phyloP scores from a whole-genome alignment of 1,139 yeast genomes.

The Blastobotrys buckinghamii region DNA sequence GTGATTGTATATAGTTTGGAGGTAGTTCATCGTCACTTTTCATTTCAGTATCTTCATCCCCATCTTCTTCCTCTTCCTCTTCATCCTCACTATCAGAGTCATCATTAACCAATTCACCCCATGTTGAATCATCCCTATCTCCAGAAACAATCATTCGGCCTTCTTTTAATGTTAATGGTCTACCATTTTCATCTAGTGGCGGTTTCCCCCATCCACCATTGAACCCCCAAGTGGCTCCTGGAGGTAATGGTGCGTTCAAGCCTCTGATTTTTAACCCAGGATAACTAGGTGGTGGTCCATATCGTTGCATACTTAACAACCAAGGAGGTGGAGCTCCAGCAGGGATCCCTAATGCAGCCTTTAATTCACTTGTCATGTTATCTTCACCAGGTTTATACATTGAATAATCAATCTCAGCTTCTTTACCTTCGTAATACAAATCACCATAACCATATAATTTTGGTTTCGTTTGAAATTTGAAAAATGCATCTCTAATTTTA shows the following conservation, averaged over 20 bases:
- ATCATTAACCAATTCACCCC: slow-evolving; percentile 31
- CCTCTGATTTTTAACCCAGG: slow-evolving; percentile 57
- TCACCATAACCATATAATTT: slow-evolving; percentile 65
- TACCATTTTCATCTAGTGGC: slow-evolving; percentile 31
- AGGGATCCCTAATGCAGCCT: slow-evolving; percentile 65
- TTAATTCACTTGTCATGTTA: slow-evolving; percentile 48
- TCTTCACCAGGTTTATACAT: slow-evolving; percentile 58
- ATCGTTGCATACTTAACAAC: slow-evolving; percentile 61
- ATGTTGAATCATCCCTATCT: slow-evolving; percentile 33
- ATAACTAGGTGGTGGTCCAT: slow-evolving; percentile 87
- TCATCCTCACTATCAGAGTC: slow-evolving; percentile 27
- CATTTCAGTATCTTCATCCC: slow-evolving; percentile 15
- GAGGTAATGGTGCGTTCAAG: slow-evolving; percentile 38
- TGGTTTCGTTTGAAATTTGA: slow-evolving; percentile 74
- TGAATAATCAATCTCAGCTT: slow-evolving; percentile 33
- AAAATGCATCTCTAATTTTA: slow-evolving; percentile 80
- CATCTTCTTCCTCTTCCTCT: slow-evolving; percentile 16
- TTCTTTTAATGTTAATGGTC: not conserved
- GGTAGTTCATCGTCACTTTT: slow-evolving; percentile 2
- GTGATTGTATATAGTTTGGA: slow-evolving; percentile 3
- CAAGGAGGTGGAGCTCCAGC: slow-evolving; percentile 73
- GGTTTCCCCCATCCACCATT: slow-evolving; percentile 42
- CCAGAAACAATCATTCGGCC: not conserved
- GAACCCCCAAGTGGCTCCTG: slow-evolving; percentile 36
- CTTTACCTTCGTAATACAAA: slow-evolving; percentile 71